These are phyloP conservation scores for Phytophthora ramorum DNA, from an alignment of 352 stramenopile genomes.

Conservation along the genomic window DNA sequence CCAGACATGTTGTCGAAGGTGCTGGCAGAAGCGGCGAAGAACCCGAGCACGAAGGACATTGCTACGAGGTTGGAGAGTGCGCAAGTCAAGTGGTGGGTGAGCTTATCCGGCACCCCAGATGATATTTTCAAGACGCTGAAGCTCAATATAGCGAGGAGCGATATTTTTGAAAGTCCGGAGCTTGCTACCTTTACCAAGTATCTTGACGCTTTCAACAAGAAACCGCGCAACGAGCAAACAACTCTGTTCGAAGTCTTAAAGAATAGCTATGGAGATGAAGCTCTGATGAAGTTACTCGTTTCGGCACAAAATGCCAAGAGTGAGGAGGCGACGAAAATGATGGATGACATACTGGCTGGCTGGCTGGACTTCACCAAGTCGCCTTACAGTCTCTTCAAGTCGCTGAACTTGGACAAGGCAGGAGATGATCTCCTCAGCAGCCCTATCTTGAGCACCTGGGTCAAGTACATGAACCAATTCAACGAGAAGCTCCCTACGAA, in stretches of 20 bases:
- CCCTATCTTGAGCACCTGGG: slow-evolving; percentile 1
- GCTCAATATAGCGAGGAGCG: background rate
- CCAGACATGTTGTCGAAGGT: slow-evolving; percentile 9
- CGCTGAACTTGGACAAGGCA: slow-evolving; percentile 2
- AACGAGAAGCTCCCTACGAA: slow-evolving; percentile 16
- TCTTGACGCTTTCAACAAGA: slow-evolving; percentile 7
- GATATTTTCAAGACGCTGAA: too few relatives aligned
- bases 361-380: background rate
- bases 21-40: slow-evolving; percentile 2
- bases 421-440: slow-evolving; percentile 4
- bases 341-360: slow-evolving; percentile 1
- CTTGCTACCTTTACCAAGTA: slow-evolving; percentile 11
- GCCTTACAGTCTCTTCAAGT: background rate
- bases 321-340: too few relatives aligned
- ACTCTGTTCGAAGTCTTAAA: background rate
- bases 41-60: background rate
- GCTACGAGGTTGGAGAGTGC: too few relatives aligned
- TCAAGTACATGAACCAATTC: slow-evolving; percentile 15
- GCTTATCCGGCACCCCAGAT: too few relatives aligned
- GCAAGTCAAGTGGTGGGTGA: too few relatives aligned
- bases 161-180: background rate
- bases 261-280: background rate
- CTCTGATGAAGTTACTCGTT: background rate
- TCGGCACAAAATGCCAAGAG: too few relatives aligned
- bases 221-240: background rate